phyloP scores from a whole-genome alignment of 441 rosid genomes.

The Corymbia citriodora region DNA sequence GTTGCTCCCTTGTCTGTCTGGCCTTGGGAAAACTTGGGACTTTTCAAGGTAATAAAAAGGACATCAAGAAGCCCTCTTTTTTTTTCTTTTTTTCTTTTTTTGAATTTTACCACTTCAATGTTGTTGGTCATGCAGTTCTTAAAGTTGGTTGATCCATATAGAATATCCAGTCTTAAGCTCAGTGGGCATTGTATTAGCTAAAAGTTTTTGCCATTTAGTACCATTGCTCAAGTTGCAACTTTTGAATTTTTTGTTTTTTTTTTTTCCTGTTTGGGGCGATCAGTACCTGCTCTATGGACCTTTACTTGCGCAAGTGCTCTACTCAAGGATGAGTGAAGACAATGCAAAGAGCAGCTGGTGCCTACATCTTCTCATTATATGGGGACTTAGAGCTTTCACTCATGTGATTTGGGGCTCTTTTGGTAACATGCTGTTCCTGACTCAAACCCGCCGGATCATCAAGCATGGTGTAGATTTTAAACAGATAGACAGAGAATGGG shows the following conservation, averaged over 20 bases:
- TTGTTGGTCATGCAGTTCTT: background rate
- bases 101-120: background rate
- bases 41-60: conserved; percentile 50
- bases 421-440: conserved; percentile 60
- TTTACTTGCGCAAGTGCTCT: conserved; percentile 46
- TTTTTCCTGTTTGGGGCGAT: background rate
- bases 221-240: background rate
- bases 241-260: background rate
- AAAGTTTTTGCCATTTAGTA: background rate
- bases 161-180: background rate
- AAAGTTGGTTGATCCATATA: background rate
- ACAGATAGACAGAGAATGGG: conserved; percentile 87
- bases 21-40: conserved; percentile 92
- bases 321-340: conserved; percentile 44
- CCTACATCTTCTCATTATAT: conserved; percentile 49
- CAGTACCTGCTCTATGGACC: conserved; percentile 87
- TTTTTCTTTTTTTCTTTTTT: background rate
- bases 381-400: conserved; percentile 29
- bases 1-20: conserved; percentile 58
- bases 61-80: background rate
- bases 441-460: conserved; percentile 43
- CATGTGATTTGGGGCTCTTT: conserved; percentile 37
- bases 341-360: conserved; percentile 45
- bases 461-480: conserved; percentile 73
- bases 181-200: background rate